Evolutionary conservation across 345 rosid species (phyloP), one percentile per base, ranked within the genome.

Genomic region (Eucalyptus curtisii): DNA sequence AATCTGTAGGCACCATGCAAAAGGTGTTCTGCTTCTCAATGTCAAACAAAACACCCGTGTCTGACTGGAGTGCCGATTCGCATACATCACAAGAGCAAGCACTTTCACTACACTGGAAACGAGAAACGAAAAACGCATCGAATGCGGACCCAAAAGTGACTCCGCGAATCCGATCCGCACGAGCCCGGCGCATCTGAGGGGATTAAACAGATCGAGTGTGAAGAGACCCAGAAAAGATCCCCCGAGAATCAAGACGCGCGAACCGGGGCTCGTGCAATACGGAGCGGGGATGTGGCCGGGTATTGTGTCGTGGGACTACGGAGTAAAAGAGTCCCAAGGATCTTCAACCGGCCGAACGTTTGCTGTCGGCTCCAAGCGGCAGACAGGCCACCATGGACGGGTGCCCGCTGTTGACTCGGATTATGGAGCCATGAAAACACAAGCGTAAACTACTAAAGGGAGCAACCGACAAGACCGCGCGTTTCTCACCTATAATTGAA

Each of bases 1-100:
- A 37, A 50, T n/a, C 87, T 86, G 42, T 86, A 86, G 87, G 87
- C 87, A 86, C 87, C 87, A 86, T 86, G 87, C 87, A 86, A 86
- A 86, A 86, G 87, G 87, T 31, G 61, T 33, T 57, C 22, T 53
- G 64, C 87, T 86, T 86, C 59, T 85, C 57, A 27, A 30, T 14
- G 55, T 49, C 55, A 19, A 37, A 57, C 87, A 53, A 52, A 86
- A 53, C 42, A 52, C 66, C 87, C 64, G 87, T 33, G 87, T 86
- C 87, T 50, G 87, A 86, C 87, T 86, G 87, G 82, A 52, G 87
- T 86, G 87, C 64, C 87, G 53, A 15, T 2, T 22, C 27, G 59
- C 42, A 49, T 49, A 25, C 7, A 81, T 25, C 24, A 33, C 86
- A 52, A 52, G 55, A 52, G 24, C 24, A 19, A 48, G 47, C 10